Conservation (phyloP, 1,284 basidiomycete species). For the Calocybe gambosa region DNA sequence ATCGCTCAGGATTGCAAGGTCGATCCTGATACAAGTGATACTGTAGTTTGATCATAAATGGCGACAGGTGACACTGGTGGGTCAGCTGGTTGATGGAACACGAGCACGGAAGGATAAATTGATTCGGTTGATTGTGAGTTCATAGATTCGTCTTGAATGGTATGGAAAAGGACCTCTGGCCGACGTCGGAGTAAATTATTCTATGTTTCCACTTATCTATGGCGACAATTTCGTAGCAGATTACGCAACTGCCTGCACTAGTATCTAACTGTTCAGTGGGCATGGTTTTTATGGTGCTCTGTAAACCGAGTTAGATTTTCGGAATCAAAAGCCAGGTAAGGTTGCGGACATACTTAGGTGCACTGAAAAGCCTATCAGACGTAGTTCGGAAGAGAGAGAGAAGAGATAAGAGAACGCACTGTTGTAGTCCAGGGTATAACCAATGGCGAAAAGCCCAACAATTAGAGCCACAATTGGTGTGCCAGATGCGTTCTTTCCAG, state of each 20-base stretch:
- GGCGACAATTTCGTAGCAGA: constrained; percentile 13
- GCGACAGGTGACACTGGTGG: too few species aligned
- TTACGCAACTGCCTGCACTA: constrained; percentile 4
- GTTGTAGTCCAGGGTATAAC: constrained; percentile 89
- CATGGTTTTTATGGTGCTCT: constrained; percentile 88
- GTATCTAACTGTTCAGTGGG: constrained; percentile 47
- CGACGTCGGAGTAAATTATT: too few species aligned
- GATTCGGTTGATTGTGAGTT: too few species aligned
- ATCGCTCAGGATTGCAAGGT: too few species aligned
- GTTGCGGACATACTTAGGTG: constrained; percentile 60
- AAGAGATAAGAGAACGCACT: constrained; percentile 48
- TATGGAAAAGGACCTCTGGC: too few species aligned
- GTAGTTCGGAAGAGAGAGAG: not conserved
- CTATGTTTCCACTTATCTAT: constrained; percentile 39
- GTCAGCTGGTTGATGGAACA: too few species aligned
- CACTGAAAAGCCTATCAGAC: constrained; percentile 38
- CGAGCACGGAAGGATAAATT: too few species aligned
- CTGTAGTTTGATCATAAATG: too few species aligned
- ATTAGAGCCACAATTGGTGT: constrained; percentile 71
- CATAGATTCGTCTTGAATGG: too few species aligned
- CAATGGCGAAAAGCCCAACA: constrained; percentile 71
- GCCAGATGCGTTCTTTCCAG: constrained; percentile 80
- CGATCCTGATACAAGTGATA: too few species aligned
- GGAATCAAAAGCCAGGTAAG: constrained; percentile 6
- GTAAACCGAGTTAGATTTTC: constrained; percentile 19